Conservation (phyloP, 2,329 filamentous ascomycete species). For the Arthrobotrys sphaeroides region DNA sequence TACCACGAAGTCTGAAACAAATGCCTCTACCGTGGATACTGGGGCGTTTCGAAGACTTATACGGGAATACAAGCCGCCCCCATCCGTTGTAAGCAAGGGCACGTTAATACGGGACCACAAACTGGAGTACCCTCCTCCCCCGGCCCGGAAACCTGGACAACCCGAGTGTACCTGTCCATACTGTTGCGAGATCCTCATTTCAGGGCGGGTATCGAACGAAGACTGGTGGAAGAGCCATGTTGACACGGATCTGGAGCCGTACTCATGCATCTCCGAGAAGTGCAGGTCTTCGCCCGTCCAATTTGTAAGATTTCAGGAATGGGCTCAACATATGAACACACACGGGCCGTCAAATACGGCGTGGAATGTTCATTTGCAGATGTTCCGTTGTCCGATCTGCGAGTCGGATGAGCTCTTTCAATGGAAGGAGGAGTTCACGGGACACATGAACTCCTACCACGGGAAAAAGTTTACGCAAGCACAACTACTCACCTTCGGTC, state of each 20-base stretch:
- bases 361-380: constrained; percentile 10
- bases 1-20: neutral
- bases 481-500: neutral
- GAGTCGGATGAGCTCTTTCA: neutral
- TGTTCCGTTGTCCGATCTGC: constrained; percentile 8
- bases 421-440: constrained; percentile 11
- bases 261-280: constrained; percentile 22
- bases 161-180: constrained; percentile 19
- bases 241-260: constrained; percentile 15
- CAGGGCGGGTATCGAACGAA: neutral
- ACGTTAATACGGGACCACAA: neutral
- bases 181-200: constrained; percentile 10
- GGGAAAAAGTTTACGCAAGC: neutral
- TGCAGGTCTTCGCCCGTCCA: neutral
- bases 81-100: neutral
- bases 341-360: constrained; percentile 8
- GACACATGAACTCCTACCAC: neutral
- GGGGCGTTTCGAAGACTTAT: neutral
- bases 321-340: constrained; percentile 2
- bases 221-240: constrained; percentile 19
- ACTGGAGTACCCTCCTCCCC: constrained; percentile 14
- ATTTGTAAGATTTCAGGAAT: constrained; percentile 10
- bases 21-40: constrained; percentile 7
- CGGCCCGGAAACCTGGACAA: neutral
- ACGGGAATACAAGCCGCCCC: neutral